Conservation (phyloP, 2,329 filamentous ascomycete species). For the Penicillium frequentans region DNA sequence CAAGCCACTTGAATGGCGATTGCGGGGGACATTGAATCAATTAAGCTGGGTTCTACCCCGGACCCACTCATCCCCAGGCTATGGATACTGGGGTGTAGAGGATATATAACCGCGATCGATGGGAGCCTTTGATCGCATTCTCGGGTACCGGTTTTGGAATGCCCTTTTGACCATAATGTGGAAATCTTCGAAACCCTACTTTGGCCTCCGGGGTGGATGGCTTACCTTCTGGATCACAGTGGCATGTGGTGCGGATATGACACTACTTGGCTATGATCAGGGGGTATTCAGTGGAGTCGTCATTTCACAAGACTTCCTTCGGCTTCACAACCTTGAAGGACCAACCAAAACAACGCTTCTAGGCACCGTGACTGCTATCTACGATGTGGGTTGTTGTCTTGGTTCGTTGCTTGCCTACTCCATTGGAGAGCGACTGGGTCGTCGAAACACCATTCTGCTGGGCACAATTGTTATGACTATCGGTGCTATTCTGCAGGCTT, state of each 20-base stretch:
- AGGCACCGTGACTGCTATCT: constrained; percentile 10
- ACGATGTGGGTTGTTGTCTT: constrained; percentile 12
- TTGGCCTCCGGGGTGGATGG: constrained; percentile 19
- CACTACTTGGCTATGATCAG: constrained; percentile 22
- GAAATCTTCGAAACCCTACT: constrained; percentile 13
- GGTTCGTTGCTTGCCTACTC: constrained; percentile 7
- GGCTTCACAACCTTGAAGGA: constrained; percentile 3
- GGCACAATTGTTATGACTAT: constrained; percentile 34
- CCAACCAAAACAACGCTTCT: constrained; percentile 6
- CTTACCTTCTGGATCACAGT: constrained; percentile 23
- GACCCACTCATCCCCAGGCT: background rate
- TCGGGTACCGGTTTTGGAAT: background rate
- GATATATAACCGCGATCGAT: background rate
- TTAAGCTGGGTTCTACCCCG: background rate
- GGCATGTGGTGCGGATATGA: constrained; percentile 23
- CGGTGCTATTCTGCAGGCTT: constrained; percentile 50
- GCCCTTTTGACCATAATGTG: background rate
- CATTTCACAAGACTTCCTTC: constrained; percentile 12
- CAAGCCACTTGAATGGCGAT: background rate
- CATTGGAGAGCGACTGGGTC: constrained; percentile 7
- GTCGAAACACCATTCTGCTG: constrained; percentile 7
- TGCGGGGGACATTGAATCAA: background rate
- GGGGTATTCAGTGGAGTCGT: constrained; percentile 16
- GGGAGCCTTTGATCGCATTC: background rate
- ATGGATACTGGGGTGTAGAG: background rate